Conservation (phyloP, 2,329 filamentous ascomycete species). For the Zasmidium cellare region DNA sequence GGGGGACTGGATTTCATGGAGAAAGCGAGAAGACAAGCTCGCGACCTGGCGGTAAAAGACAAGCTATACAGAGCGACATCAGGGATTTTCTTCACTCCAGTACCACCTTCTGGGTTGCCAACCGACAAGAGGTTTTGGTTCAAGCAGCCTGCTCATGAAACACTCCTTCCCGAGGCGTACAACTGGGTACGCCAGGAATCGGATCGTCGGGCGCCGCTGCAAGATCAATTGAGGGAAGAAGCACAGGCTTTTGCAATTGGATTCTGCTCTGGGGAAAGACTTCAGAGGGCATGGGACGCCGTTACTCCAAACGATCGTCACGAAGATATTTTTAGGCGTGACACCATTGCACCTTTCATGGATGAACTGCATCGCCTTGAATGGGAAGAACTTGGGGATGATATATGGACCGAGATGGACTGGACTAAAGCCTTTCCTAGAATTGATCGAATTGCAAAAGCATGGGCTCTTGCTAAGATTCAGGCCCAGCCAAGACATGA, state of each 20-base stretch:
- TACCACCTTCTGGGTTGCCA: background rate
- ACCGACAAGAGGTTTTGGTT: background rate
- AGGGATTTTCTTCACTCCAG: background rate
- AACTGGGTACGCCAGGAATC: background rate
- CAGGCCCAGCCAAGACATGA: too few species aligned
- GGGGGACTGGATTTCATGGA: background rate
- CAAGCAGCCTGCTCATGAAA: background rate
- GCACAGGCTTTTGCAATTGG: background rate
- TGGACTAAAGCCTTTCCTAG: background rate
- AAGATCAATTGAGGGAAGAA: background rate
- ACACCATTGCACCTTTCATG: background rate
- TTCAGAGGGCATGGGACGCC: background rate
- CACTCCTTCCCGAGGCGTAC: background rate
- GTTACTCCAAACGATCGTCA: background rate
- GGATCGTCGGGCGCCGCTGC: background rate
- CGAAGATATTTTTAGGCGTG: background rate
- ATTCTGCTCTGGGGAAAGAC: background rate
- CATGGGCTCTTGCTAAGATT: background rate
- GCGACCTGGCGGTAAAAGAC: background rate
- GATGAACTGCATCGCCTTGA: background rate
- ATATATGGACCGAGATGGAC: background rate
- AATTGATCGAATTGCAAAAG: background rate
- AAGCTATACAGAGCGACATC: background rate
- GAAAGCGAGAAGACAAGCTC: background rate
- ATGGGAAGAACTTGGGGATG: background rate